A percentile compares a stretch with the other conserved stretches of the same genome.
Evolutionary conservation across 805 yeast genomes (phyloP).

Genomic region (Candida insectorum): DNA sequence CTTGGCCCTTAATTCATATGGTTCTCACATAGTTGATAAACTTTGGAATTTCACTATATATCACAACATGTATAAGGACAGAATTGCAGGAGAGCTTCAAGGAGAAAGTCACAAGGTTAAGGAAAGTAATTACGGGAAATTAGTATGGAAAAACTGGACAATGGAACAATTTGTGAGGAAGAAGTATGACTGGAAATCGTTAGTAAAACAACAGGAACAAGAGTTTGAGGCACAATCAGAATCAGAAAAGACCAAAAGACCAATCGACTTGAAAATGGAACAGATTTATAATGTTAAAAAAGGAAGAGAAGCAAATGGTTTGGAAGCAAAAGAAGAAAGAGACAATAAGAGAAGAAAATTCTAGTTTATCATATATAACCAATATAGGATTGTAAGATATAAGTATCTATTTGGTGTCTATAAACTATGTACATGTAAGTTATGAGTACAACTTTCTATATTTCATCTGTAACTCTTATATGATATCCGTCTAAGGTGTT

Average conservation of each 20-base stretch:
- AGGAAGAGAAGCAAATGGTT: constrained; percentile 24
- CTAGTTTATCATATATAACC: constrained; percentile 1
- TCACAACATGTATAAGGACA: constrained; percentile 80
- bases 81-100: constrained; percentile 67
- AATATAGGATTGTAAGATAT: too few species aligned
- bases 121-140: constrained; percentile 80
- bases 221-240: constrained; percentile 20
- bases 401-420: too few species aligned
- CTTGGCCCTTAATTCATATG: constrained; percentile 80
- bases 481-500: constrained; percentile 54
- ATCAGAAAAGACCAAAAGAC: constrained; percentile 23
- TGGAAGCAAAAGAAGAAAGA: constrained; percentile 15
- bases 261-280: constrained; percentile 42
- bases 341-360: constrained; percentile 7
- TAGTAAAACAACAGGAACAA: constrained; percentile 46
- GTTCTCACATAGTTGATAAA: constrained; percentile 85
- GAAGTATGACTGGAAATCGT: constrained; percentile 77
- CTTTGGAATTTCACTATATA: constrained; percentile 77
- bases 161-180: constrained; percentile 76
- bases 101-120: constrained; percentile 66
- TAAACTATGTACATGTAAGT: not conserved
- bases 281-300: constrained; percentile 28
- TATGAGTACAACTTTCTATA: too few species aligned
- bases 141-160: constrained; percentile 94
- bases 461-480: too few species aligned